phyloP scores from a whole-genome alignment of 768 basidiomycete genomes.

The Rhizopogon roseolus region DNA sequence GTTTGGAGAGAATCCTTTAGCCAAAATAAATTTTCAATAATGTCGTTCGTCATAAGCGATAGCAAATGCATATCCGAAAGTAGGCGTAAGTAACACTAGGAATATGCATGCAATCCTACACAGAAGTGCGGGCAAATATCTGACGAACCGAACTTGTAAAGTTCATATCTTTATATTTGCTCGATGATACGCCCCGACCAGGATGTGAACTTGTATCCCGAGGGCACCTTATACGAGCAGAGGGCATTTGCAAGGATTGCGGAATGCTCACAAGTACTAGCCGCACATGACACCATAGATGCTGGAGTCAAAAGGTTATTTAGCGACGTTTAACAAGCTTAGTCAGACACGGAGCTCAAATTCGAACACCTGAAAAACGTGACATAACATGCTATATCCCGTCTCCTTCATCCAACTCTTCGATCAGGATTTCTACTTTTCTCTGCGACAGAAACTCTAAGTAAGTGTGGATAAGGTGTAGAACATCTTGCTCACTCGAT shows the following conservation, averaged over 20 bases:
- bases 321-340: too few relatives aligned
- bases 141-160: not conserved
- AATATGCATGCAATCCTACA: not conserved
- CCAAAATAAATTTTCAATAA: not conserved
- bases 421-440: constrained; percentile 58
- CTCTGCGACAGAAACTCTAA: constrained; percentile 30
- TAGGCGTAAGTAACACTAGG: not conserved
- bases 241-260: not conserved
- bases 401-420: constrained; percentile 62
- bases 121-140: too few relatives aligned
- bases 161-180: constrained; percentile 43
- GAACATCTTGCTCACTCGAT: constrained; percentile 43
- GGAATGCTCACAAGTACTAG: constrained; percentile 1
- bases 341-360: too few relatives aligned
- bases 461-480: not conserved
- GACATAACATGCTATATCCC: constrained; percentile 32
- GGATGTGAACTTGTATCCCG: constrained; percentile 54
- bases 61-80: not conserved
- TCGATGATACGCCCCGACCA: constrained; percentile 72
- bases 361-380: not conserved
- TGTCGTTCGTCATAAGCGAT: not conserved
- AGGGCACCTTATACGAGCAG: constrained; percentile 80
- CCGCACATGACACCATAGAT: constrained; percentile 1
- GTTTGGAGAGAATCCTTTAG: too few relatives aligned
- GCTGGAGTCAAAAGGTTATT: not conserved